These are phyloP conservation scores for Zanthoxylum bungeanum DNA, from an alignment of 345 rosid genomes.

Conservation along the genomic window DNA sequence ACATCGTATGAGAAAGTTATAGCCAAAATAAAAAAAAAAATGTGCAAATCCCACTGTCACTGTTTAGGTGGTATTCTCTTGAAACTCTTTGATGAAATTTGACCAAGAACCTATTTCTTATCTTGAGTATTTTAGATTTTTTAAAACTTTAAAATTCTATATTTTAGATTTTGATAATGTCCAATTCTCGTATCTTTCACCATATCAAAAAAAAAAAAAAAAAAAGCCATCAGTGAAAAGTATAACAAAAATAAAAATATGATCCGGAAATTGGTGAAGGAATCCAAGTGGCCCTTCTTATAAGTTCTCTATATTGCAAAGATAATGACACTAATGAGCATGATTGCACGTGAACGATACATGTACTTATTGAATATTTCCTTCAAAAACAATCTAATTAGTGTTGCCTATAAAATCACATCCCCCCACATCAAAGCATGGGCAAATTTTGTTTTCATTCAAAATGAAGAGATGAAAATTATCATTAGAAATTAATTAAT, in stretches of 20 bases:
- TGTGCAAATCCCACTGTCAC: no score
- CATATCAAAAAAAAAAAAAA: neutral
- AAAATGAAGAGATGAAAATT: neutral
- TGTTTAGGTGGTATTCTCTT: no score
- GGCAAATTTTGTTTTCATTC: conserved; percentile 18
- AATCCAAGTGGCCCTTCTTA: conserved; percentile 9
- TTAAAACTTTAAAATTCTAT: no score
- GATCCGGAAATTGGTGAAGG: neutral
- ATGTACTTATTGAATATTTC: neutral
- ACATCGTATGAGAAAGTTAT: no score
- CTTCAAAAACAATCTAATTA: neutral
- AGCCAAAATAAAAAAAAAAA: no score
- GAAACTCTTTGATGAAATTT: no score
- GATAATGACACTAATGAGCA: neutral
- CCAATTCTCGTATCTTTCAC: no score
- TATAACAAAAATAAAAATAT: neutral
- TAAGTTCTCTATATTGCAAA: neutral
- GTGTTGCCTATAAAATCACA: neutral
- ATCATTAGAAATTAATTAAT: neutral
- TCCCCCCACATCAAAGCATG: conserved; percentile 1
- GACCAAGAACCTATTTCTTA: no score
- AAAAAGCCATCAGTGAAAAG: neutral
- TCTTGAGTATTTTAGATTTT: no score
- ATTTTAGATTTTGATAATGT: no score
- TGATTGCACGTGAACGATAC: neutral